phyloP scores from a whole-genome alignment of 331 rosid species.

The Pyrus hybrid region DNA sequence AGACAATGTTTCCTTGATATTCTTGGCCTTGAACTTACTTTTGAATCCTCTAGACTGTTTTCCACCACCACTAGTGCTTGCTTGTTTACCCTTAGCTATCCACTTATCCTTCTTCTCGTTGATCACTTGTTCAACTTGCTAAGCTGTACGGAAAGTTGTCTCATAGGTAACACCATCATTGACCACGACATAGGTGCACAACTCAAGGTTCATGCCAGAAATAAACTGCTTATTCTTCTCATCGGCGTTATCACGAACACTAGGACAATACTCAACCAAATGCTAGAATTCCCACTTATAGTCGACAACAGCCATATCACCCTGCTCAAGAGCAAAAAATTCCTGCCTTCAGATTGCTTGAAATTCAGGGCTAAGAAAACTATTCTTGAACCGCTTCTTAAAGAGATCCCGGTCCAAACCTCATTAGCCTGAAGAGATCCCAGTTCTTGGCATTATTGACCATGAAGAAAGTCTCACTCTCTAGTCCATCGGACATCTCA shows the following conservation, averaged over 20 bases:
- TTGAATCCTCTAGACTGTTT: not conserved
- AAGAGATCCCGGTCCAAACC: not conserved
- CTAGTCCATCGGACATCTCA: accelerated
- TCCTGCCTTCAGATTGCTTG: accelerated
- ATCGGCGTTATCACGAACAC: not conserved
- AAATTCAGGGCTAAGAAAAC: not conserved
- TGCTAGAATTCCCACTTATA: accelerated
- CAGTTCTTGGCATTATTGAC: no score
- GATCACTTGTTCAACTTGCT: not conserved
- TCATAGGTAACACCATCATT: not conserved
- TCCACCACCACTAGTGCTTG: not conserved
- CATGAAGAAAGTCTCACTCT: no score
- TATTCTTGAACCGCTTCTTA: not conserved
- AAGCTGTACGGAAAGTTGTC: accelerated
- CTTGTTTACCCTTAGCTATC: not conserved
- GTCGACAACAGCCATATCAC: no score
- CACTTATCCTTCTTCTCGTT: not conserved
- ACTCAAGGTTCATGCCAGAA: not conserved
- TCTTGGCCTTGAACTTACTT: not conserved
- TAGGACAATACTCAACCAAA: not conserved
- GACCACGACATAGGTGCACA: not conserved
- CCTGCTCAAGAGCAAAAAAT: not conserved
- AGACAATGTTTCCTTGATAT: no score
- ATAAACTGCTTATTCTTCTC: no score
- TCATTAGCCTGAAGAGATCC: not conserved